Evolutionary conservation across 2,329 filamentous ascomycete species (phyloP), one percentile per base, ranked within the genome.

Genomic region (Claviceps sp.): DNA sequence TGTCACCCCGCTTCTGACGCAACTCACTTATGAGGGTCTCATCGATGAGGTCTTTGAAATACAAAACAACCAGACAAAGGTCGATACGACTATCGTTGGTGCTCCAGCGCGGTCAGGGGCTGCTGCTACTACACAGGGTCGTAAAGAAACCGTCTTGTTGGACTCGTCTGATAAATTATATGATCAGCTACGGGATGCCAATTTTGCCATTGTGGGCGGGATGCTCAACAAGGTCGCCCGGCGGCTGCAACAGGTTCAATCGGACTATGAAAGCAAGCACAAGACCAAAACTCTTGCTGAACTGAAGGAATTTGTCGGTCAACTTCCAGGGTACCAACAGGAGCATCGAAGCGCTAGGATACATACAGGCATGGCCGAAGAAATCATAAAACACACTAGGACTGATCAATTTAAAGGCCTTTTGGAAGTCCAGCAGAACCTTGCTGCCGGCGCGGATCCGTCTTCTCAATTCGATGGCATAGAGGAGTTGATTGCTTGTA

Each of bases 41-140:
- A 85, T 98, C 50, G 94, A 98, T 62, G 93, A 98, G 65, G 78
- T 93, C 16, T 94, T 95, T 63, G 84, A 86, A 36, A 95, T 98
- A 55, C 81, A 87, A 57, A 86, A 96, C 62, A 97, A 94, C 62
- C 89, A 95, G 64, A 84, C 88, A 39, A 93, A 97, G 63, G 82
- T 97, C 22, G 91, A 97, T 64, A 88, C 88, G 2, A 89, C 89
- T 1, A 80, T 97, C 54, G 82, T 96, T 9, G 91, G 91, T 11
- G 78, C 79, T n/a, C 75, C 83, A 26, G 75, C 84, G 36, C 80
- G 82, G 52, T 75, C 79, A 49, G 74, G 75, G 7, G 72, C 84
- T 17, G 71, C 76, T 44, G 71, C 76, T 44, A 68, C 78, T 13
- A 65, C 74, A 52, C 67, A 84, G 69, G 68, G 82, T 67, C 74